Evolutionary conservation across 768 basidiomycete genomes (phyloP).

Genomic region (Baorangia bicolor): DNA sequence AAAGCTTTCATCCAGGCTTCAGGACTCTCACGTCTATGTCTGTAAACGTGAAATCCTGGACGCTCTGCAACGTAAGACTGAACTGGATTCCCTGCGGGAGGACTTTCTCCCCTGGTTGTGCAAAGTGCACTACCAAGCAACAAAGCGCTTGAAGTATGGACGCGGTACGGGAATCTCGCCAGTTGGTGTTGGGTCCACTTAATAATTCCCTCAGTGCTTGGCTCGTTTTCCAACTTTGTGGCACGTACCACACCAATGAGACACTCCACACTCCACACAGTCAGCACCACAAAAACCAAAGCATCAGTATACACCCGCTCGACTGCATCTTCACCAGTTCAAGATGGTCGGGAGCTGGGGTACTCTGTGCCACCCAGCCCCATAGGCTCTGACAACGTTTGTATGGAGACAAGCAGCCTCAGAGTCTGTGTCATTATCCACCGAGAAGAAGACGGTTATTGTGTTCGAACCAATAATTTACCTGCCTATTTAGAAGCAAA

Average conservation of each 20-base stretch:
- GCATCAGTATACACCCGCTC: constrained; percentile 1
- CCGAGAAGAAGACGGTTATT: constrained; percentile 49
- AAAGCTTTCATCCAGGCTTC: constrained; percentile 62
- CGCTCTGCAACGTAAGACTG: constrained; percentile 61
- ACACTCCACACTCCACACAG: constrained; percentile 54
- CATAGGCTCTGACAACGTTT: constrained; percentile 38
- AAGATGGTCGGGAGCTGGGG: constrained; percentile 28
- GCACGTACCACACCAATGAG: constrained; percentile 43
- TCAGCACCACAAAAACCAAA: constrained; percentile 19
- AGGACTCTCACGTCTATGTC: constrained; percentile 91
- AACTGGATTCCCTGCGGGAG: constrained; percentile 81
- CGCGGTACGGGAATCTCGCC: constrained; percentile 39
- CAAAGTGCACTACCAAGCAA: constrained; percentile 74
- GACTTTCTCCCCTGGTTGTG: constrained; percentile 93
- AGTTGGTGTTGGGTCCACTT: not conserved
- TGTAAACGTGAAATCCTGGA: constrained; percentile 76
- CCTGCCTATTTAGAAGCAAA: constrained; percentile 79
- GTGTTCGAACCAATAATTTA: constrained; percentile 75
- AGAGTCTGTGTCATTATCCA: constrained; percentile 68
- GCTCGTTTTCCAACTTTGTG: constrained; percentile 41
- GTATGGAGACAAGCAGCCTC: constrained; percentile 43
- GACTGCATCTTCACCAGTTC: constrained; percentile 19
- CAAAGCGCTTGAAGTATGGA: constrained; percentile 59
- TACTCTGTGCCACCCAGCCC: constrained; percentile 49
- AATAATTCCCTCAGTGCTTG: constrained; percentile 39